A percentile compares a stretch with the other conserved stretches of the same genome.
phyloP scores from a whole-genome alignment of 768 basidiomycete species.

The Ephemerocybe angulata region DNA sequence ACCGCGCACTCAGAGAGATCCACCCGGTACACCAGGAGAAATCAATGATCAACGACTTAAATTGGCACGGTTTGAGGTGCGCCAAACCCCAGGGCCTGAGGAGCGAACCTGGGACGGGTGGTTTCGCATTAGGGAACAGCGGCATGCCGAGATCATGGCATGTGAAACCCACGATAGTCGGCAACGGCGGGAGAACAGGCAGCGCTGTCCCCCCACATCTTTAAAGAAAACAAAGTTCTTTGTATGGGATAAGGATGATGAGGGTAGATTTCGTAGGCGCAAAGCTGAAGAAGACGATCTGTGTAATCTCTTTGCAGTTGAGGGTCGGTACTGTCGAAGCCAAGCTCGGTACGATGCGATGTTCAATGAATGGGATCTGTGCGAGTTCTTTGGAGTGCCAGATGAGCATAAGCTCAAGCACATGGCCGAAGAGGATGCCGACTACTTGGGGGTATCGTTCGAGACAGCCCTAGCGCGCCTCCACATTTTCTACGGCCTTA shows the following conservation, averaged over 20 bases:
- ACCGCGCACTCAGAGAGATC: background rate
- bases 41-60: background rate
- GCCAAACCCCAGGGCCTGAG: background rate
- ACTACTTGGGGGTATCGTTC: background rate
- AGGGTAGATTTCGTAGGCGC: background rate
- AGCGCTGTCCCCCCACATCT: background rate
- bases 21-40: background rate
- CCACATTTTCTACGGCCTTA: background rate
- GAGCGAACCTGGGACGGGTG: background rate
- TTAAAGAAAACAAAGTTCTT: background rate
- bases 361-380: slow-evolving; percentile 1
- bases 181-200: background rate
- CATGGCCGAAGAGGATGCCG: background rate
- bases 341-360: background rate
- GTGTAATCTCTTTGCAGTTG: background rate
- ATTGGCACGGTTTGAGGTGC: background rate
- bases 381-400: background rate
- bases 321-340: background rate
- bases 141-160: background rate
- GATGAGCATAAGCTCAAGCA: background rate
- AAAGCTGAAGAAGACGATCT: background rate
- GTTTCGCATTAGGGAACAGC: background rate
- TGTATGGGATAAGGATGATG: background rate
- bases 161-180: background rate
- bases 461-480: background rate